Evolutionary conservation across 345 rosid genomes (phyloP), one percentile per base, ranked within the genome.

Genomic region (Streptanthus diversifolius): DNA sequence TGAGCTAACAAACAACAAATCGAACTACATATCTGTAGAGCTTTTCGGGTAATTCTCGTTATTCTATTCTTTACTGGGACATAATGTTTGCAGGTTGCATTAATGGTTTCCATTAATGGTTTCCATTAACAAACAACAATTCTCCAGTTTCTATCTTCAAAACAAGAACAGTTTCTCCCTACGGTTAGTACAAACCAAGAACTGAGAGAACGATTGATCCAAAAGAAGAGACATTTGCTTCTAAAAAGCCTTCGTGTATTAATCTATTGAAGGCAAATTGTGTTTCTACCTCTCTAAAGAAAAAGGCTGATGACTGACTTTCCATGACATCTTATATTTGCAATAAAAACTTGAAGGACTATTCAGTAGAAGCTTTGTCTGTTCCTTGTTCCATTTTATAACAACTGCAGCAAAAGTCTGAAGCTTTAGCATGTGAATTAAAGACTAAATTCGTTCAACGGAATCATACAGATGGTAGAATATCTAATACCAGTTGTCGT

Each of bases 41-140:
- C 18, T 54, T 8, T 49, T 3, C 1, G 13, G 12, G 19, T 30
- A 37, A 51, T 71, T 41, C 11, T 18, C 49, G 33, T 45, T 39
- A 47, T 3, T 60, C 22, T 56, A 33, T 22, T 71, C 14, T 70
- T 53, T 51, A 30, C 43, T 1, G 5, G 52, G 21, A 49, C 17
- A 8, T 14, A 32, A 52, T 36, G 47, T 51, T 24, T 72, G 78
- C 66, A 90, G 93, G 96, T 86, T 52, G 82, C 86, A 65, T 64
- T 85, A 71, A 93, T 91, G 98, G 87, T 74, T 78, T 86, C 91
- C 21, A 83, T 93, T 44, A 90, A 93, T 91, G 98, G 87, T 74
- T 78, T 86, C 91, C 21, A 83, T 93, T 44, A 90, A n/a, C n/a
- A n/a, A n/a, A n/a, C n/a, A n/a, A n/a, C n/a, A n/a, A n/a, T n/a